A percentile compares a stretch with the other conserved stretches of the same genome.
Evolutionary conservation across 208 protist species (phyloP).

Genomic region (Acanthamoeba quina): DNA sequence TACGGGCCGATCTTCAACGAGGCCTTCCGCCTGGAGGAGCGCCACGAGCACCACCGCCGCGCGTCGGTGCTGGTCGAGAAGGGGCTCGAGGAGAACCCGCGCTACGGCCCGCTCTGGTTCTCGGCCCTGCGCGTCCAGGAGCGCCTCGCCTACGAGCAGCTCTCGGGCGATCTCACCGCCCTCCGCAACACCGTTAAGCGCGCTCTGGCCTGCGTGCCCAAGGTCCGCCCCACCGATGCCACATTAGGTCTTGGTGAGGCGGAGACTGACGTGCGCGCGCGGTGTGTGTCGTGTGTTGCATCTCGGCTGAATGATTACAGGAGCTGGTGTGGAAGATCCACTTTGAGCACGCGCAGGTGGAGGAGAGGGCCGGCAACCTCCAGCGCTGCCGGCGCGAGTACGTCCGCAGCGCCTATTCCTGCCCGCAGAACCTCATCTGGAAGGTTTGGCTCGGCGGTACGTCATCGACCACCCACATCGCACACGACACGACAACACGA

Average conservation of each 20-base stretch:
- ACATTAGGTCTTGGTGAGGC: neutral
- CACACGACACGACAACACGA: neutral
- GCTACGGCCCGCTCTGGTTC: slow-evolving; percentile 93
- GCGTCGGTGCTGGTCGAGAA: slow-evolving; percentile 86
- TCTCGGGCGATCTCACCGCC: slow-evolving; percentile 41
- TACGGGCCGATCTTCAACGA: slow-evolving; percentile 91
- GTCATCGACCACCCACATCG: neutral
- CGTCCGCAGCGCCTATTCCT: slow-evolving; percentile 80
- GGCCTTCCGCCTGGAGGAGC: slow-evolving; percentile 89
- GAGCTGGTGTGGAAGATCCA: slow-evolving; percentile 93
- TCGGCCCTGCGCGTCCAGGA: slow-evolving; percentile 86
- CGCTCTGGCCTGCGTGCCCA: slow-evolving; percentile 77
- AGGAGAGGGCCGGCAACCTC: slow-evolving; percentile 87
- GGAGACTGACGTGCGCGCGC: neutral
- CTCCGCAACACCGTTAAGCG: slow-evolving; percentile 77
- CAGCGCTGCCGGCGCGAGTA: slow-evolving; percentile 82
- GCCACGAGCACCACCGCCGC: slow-evolving; percentile 82
- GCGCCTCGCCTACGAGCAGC: slow-evolving; percentile 78
- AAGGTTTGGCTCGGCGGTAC: slow-evolving; percentile 90
- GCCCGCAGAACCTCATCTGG: slow-evolving; percentile 90
- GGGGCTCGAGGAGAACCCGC: slow-evolving; percentile 85
- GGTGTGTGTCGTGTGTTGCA: too few species aligned
- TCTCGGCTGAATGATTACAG: neutral
- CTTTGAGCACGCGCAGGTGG: slow-evolving; percentile 91
- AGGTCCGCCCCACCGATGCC: neutral